Evolutionary conservation across 2,329 filamentous ascomycete genomes (phyloP), one percentile per base, ranked within the genome.

Genomic region (Sclerotinia nivalis): DNA sequence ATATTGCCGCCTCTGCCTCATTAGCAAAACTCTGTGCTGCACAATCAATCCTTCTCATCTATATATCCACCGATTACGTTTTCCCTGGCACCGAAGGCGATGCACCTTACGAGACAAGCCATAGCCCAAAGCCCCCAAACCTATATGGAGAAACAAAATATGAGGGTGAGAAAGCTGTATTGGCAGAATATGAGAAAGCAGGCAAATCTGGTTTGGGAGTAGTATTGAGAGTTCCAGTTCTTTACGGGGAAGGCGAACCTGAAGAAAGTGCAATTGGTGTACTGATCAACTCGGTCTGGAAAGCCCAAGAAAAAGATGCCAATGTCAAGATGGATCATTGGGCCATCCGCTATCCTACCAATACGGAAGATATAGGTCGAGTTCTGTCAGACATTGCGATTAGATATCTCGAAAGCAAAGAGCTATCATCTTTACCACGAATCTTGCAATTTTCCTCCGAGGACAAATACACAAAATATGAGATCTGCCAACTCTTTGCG

Each of bases 361-460:
- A 96, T 78, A 97, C 93, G 0, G 90, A 93, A 78, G 94, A 97
- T 77, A 90, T 97, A 25, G 93, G 86, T 25, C 85, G 94, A 52
- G 91, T 97, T 59, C 22, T 70, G 18, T 18, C 60, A 89, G 92
- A 96, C 74, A 83, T 96, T 61, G 87, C 91, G 2, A 84, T 83
- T 72, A 89, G 91, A 76, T 96, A 94, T 76, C 82, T 91, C 68
- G 80, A 78, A 5, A 80, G 83, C 18, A 76, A 79, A 52, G 82
- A 86, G 50, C 81, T 84, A 65, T 79, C 82, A 15, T 77, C 82
- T 22, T 81, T 97, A 52, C 93, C 93, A 0, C 82, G 78, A 40
- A 86, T 93, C 56, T 84, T 97, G 25, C 93, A 97, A 68, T 97
- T 97, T 81, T 92, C 91, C 4, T 93, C 92, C 59, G 93, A 97